Evolutionary conservation across 768 basidiomycete genomes (phyloP).

Genomic region (Termitomyces sp.): DNA sequence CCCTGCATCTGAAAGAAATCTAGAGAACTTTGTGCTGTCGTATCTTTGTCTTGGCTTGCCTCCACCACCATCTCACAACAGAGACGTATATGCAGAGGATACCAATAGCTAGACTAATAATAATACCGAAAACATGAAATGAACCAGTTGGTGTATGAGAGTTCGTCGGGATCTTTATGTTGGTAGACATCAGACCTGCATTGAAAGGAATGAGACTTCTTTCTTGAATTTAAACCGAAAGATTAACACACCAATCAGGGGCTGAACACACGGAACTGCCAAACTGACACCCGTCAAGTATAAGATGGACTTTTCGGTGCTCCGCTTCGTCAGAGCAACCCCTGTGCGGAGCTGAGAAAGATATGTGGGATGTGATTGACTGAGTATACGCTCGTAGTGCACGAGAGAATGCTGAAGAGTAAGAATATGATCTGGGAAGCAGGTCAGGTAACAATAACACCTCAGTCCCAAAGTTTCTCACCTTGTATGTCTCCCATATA

Average conservation of each 20-base stretch:
- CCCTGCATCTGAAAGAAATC: not conserved
- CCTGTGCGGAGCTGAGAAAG: conserved; percentile 68
- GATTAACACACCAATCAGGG: conserved; percentile 45
- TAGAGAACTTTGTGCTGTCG: conserved; percentile 8
- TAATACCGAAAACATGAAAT: conserved; percentile 50
- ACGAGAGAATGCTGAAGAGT: conserved; percentile 78
- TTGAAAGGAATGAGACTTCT: not conserved
- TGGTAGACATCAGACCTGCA: conserved; percentile 65
- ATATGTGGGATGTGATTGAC: conserved; percentile 84
- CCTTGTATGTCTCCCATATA: conserved; percentile 94
- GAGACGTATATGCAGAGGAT: conserved; percentile 39
- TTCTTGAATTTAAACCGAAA: not conserved
- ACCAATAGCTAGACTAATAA: conserved; percentile 40
- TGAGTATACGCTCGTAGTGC: conserved; percentile 86
- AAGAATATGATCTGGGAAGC: conserved; percentile 74
- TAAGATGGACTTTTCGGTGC: conserved; percentile 62
- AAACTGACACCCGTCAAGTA: conserved; percentile 64
- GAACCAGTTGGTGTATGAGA: conserved; percentile 24
- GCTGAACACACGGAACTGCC: conserved; percentile 59
- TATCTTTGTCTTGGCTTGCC: conserved; percentile 39
- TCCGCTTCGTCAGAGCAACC: conserved; percentile 52
- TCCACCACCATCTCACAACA: conserved; percentile 63
- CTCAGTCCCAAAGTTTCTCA: conserved; percentile 21
- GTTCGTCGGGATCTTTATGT: conserved; percentile 62
- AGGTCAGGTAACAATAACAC: conserved; percentile 2